A percentile compares a stretch with the other conserved stretches of the same genome.
These are phyloP conservation scores for Arachis stenosperma DNA, from an alignment of 306 rosid genomes.

Conservation along the genomic window DNA sequence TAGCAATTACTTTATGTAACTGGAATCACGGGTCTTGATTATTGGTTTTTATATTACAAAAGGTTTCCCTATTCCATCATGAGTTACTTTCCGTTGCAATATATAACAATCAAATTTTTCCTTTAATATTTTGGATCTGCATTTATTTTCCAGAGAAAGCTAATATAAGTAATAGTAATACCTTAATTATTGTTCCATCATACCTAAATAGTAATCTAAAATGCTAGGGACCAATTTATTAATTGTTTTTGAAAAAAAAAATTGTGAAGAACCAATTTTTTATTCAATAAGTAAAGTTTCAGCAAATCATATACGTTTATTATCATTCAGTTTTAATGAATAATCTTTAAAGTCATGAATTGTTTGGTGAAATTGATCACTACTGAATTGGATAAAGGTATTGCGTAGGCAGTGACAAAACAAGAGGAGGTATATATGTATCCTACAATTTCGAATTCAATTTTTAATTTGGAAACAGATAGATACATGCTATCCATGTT, in stretches of 20 bases:
- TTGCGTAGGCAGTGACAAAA: conserved; percentile 38
- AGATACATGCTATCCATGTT: background rate
- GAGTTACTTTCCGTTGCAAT: background rate
- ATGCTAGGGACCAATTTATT: too few relatives aligned
- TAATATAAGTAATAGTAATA: background rate
- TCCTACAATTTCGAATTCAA: background rate
- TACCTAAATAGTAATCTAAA: too few relatives aligned
- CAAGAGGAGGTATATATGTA: background rate
- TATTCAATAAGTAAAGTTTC: too few relatives aligned
- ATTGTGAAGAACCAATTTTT: too few relatives aligned
- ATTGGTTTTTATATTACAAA: too few relatives aligned
- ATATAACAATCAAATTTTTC: background rate
- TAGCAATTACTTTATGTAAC: too few relatives aligned
- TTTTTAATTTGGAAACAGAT: background rate
- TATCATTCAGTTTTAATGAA: background rate
- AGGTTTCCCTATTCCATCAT: too few relatives aligned
- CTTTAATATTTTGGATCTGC: background rate
- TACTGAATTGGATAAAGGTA: background rate
- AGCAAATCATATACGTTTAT: background rate
- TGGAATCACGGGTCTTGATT: too few relatives aligned
- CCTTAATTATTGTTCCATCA: too few relatives aligned
- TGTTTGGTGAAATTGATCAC: background rate
- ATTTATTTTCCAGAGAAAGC: background rate
- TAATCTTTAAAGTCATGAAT: background rate
- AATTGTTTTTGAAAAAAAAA: too few relatives aligned